Conservation (phyloP, 2,329 filamentous ascomycete species). For the Hypoxylon sp. region DNA sequence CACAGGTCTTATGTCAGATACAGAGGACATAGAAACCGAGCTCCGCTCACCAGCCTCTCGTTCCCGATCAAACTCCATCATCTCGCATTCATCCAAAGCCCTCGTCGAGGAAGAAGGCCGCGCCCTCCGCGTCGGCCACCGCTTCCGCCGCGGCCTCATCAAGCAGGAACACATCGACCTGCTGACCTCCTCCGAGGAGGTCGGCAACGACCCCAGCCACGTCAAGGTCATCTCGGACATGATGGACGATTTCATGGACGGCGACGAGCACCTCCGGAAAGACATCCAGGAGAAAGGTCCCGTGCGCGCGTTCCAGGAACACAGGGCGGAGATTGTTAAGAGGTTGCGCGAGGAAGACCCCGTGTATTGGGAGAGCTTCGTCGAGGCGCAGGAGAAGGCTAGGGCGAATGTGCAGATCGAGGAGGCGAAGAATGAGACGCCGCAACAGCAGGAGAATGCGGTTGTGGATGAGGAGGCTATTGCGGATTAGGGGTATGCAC, state of each 20-base stretch:
- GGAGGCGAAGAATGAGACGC: conserved; percentile 41
- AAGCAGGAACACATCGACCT: conserved; percentile 67
- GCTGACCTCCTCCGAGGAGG: conserved; percentile 64
- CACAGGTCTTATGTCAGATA: conserved; percentile 60
- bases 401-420: conserved; percentile 64
- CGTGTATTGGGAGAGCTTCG: conserved; percentile 74
- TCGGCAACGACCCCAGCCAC: conserved; percentile 66
- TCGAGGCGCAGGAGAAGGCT: conserved; percentile 73
- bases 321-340: conserved; percentile 65
- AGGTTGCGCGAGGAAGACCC: conserved; percentile 73
- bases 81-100: conserved; percentile 65
- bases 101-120: conserved; percentile 71
- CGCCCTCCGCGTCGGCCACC: conserved; percentile 68
- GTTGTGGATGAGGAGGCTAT: conserved; percentile 60
- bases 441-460: conserved; percentile 37
- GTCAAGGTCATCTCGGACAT: conserved; percentile 70
- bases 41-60: conserved; percentile 59
- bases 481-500: conserved; percentile 56
- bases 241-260: conserved; percentile 74
- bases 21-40: conserved; percentile 63
- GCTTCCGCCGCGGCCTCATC: conserved; percentile 68
- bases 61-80: conserved; percentile 67
- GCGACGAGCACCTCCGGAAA: conserved; percentile 70
- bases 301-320: conserved; percentile 72
- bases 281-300: conserved; percentile 71